Conservation (phyloP, 2,329 filamentous ascomycete genomes). For the Cercospora sp. region DNA sequence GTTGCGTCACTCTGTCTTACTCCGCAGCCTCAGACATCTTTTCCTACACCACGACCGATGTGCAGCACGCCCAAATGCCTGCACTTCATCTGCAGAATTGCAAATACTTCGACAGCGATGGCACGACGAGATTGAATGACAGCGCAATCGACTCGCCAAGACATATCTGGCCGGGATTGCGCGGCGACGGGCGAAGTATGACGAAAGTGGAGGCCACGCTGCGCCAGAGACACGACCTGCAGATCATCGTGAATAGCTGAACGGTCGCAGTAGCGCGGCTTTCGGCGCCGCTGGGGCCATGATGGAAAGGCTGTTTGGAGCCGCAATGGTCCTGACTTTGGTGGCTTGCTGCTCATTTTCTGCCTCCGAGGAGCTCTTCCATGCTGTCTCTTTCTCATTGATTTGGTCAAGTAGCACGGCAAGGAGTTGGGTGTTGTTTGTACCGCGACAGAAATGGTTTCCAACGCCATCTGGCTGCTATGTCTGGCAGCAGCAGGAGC, state of each 20-base stretch:
- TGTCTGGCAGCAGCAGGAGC: conserved; percentile 40
- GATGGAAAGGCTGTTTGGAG: conserved; percentile 12
- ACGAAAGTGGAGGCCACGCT: conserved; percentile 8
- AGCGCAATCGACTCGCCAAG: background rate
- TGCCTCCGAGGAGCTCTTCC: background rate
- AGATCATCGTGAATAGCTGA: background rate
- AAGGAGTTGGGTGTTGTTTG: background rate
- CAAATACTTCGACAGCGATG: background rate
- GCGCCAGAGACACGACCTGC: background rate
- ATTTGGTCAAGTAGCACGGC: background rate
- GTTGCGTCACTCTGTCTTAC: background rate
- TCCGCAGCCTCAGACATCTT: background rate
- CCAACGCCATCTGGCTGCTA: conserved; percentile 34
- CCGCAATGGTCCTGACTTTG: conserved; percentile 9
- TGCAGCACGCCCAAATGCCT: background rate
- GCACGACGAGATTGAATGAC: background rate
- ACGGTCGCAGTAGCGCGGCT: conserved; percentile 7
- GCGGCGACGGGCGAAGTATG: conserved; percentile 1
- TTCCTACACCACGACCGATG: background rate
- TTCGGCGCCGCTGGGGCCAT: conserved; percentile 5
- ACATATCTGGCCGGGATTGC: conserved; percentile 5
- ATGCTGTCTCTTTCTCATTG: background rate
- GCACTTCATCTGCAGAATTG: background rate
- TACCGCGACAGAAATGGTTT: conserved; percentile 31
- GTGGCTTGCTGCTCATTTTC: background rate